These are phyloP conservation scores for Neonectria magnoliae DNA, from an alignment of 2,329 filamentous ascomycete genomes.

Conservation along the genomic window DNA sequence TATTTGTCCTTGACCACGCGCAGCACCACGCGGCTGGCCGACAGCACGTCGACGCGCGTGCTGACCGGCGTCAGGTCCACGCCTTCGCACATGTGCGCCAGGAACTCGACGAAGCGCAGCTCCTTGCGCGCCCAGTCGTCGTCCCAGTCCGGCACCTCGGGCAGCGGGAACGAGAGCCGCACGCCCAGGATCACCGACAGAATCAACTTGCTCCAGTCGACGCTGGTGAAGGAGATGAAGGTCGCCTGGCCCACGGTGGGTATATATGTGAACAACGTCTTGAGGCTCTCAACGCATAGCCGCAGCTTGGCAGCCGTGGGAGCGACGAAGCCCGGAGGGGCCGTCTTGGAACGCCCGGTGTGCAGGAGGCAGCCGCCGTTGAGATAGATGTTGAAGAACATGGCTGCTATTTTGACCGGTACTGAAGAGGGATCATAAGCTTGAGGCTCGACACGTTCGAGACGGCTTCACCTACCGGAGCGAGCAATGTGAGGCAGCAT, in stretches of 20 bases:
- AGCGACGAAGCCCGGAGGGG: conserved; percentile 19
- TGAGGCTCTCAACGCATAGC: conserved; percentile 40
- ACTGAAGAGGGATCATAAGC: conserved; percentile 33
- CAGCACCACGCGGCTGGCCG: conserved; percentile 58
- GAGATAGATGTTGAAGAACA: conserved; percentile 53
- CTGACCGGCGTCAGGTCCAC: conserved; percentile 35
- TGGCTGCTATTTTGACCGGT: conserved; percentile 44
- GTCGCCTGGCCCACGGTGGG: conserved; percentile 42
- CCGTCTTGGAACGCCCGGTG: conserved; percentile 19
- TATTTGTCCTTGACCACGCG: conserved; percentile 59
- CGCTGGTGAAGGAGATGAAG: conserved; percentile 51
- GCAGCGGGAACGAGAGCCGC: conserved; percentile 58
- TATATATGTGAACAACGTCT: conserved; percentile 48
- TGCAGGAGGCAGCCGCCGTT: conserved; percentile 51
- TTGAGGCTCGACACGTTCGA: conserved; percentile 7
- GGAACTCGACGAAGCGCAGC: conserved; percentile 53
- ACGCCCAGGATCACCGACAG: conserved; percentile 53
- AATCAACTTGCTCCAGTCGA: conserved; percentile 58
- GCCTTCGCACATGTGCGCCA: conserved; percentile 49
- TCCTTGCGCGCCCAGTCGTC: conserved; percentile 51
- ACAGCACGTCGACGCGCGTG: conserved; percentile 53
- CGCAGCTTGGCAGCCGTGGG: conserved; percentile 35
- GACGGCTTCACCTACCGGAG: conserved; percentile 21
- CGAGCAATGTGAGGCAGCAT: conserved; percentile 49
- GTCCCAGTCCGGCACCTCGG: conserved; percentile 49